Percentiles rank a stretch among this genome's conserved stretches.
These are phyloP conservation scores for Zoysia pacifica DNA, from an alignment of 176 grass and related monocot genomes.

Conservation along the genomic window DNA sequence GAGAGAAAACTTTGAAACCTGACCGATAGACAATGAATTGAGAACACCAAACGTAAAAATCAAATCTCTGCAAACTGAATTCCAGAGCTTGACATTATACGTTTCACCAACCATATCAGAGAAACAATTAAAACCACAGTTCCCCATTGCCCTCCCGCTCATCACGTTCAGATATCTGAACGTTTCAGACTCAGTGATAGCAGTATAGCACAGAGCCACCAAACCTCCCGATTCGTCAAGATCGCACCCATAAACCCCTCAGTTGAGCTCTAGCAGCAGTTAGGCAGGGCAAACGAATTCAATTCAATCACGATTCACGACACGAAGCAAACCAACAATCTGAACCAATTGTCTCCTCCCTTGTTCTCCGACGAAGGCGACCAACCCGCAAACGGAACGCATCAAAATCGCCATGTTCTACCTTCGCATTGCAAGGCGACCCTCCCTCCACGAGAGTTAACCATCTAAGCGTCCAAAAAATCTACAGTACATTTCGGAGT, in stretches of 20 bases:
- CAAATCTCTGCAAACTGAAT: conserved; percentile 1
- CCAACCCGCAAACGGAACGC: not conserved
- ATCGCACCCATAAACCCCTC: not conserved
- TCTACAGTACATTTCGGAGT: not conserved
- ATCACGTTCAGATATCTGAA: not conserved
- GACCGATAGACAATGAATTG: not conserved
- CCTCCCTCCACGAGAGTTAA: too few relatives aligned
- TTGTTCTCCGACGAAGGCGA: not conserved
- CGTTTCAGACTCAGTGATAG: not conserved
- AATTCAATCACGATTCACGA: not conserved
- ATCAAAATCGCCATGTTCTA: not conserved
- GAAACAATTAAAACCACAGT: not conserved
- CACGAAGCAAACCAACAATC: not conserved
- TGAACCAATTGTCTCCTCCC: not conserved
- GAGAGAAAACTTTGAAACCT: not conserved
- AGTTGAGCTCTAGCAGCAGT: not conserved
- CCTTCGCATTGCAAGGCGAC: not conserved
- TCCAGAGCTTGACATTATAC: not conserved
- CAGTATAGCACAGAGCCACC: not conserved
- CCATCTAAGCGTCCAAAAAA: not conserved
- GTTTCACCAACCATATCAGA: not conserved
- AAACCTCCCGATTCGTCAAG: not conserved
- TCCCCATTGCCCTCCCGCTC: not conserved
- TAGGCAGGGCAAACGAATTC: not conserved
- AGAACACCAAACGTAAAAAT: not conserved